Evolutionary conservation across 2,329 filamentous ascomycete species (phyloP), one percentile per base, ranked within the genome.

Genomic region (Mycosphaerelloides madeirae): DNA sequence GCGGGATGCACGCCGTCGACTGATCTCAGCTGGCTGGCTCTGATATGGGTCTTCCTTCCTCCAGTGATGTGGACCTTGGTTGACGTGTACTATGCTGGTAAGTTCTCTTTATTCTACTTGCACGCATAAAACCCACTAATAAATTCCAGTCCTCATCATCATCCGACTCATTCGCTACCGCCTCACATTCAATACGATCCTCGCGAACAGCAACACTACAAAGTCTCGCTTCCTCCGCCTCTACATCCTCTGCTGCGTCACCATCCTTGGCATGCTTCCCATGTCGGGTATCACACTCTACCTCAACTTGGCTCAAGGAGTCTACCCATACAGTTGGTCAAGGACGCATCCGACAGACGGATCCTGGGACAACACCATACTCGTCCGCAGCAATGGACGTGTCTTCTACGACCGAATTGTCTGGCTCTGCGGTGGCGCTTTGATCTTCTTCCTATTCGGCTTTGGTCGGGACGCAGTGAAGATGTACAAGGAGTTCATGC

Each of bases 361-460:
- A 22, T 31, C 33, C 3, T 83, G 79, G 74, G 59, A 68, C 35
- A 58, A 56, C 1, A 74, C 82, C 48, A 49, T 70, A 20, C 73
- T 72, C 46, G 58, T 75, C 2, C 71, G 73, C 2, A 66, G 70
- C 16, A 29, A 65, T 31, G 72, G 76, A 29, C 8, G 50, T 2
- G 65, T 77, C 31, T 16, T n/a, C 15, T 75, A 75, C 47, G 77
- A 83, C 56, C 72, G 75, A 22, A 85, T 79, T 78, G 68, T 77
- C 15, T 72, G 76, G 36, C 65, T 83, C 8, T 70, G 58, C 0
- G 67, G 73, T 3, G 78, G 76, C 0, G 72, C 77, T 46, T 46
- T 80, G 19, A 64, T 79, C 11, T 85, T 85, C 57, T 41, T 76
- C n/a, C 77, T 82, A 55, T 84, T 84, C 52, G 82, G 83, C 7